Evolutionary conservation across 805 yeast genomes (phyloP).

Genomic region (Cyberlindnera mycetangii): DNA sequence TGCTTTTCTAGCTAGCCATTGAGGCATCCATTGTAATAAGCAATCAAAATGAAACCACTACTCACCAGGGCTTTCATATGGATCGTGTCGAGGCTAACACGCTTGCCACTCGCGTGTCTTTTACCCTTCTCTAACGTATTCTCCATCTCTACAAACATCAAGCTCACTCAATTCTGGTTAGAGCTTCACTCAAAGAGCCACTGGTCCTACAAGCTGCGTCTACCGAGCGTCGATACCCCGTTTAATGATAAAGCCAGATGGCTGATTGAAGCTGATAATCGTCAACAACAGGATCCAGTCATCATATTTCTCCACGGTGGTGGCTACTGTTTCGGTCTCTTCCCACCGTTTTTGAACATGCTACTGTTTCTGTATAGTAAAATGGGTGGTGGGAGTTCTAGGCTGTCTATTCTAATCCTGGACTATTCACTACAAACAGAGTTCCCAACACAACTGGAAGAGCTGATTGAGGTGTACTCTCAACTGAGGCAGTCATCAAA

Average conservation of each 20-base stretch:
- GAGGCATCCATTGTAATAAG: no score
- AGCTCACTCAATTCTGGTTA: neutral
- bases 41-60: no score
- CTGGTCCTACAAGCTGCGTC: neutral
- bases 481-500: slow-evolving; percentile 13
- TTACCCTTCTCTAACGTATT: neutral
- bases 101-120: neutral
- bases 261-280: slow-evolving; percentile 29
- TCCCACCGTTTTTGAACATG: slow-evolving; percentile 8
- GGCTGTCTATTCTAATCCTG: slow-evolving; percentile 26
- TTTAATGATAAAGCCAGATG: slow-evolving; percentile 8
- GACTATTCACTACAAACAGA: slow-evolving; percentile 28
- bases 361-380: slow-evolving; percentile 2
- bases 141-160: neutral
- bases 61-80: no score
- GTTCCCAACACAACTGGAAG: slow-evolving; percentile 29
- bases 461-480: slow-evolving; percentile 20
- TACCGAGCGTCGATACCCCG: neutral
- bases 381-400: slow-evolving; percentile 3
- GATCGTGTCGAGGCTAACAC: neutral
- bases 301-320: slow-evolving; percentile 21
- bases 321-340: slow-evolving; percentile 16
- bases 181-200: no score
- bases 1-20: no score
- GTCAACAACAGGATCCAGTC: slow-evolving; percentile 22